These are phyloP conservation scores for Oemleria cerasiformis DNA, from an alignment of 306 rosid species.

Conservation along the genomic window DNA sequence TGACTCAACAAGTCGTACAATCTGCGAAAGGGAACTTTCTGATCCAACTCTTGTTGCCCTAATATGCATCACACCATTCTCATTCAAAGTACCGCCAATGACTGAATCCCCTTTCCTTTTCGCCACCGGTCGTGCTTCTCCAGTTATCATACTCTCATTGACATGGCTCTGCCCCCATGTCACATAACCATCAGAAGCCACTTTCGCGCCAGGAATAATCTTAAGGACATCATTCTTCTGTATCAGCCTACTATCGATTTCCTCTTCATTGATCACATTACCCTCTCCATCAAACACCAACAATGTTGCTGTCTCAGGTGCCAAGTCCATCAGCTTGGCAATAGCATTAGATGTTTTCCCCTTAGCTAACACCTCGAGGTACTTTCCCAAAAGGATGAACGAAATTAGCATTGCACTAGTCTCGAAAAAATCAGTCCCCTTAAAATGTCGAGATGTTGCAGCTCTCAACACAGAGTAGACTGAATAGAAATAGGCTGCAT, in stretches of 20 bases:
- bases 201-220: constrained; percentile 59
- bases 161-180: constrained; percentile 64
- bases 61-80: constrained; percentile 62
- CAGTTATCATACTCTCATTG: constrained; percentile 76
- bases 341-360: constrained; percentile 68
- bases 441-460: constrained; percentile 41
- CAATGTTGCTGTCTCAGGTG: constrained; percentile 58
- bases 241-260: constrained; percentile 56
- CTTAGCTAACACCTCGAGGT: constrained; percentile 67
- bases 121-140: constrained; percentile 60
- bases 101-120: constrained; percentile 57
- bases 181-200: constrained; percentile 59
- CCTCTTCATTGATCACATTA: constrained; percentile 40
- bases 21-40: constrained; percentile 64
- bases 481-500: constrained; percentile 68
- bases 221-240: constrained; percentile 60
- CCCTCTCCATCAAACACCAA: constrained; percentile 41
- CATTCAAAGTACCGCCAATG: constrained; percentile 68
- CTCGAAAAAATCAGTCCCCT: constrained; percentile 67
- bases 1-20: constrained; percentile 70
- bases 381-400: constrained; percentile 63
- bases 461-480: constrained; percentile 56
- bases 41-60: constrained; percentile 70
- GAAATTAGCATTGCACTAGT: constrained; percentile 71
- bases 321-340: constrained; percentile 66